A percentile compares a stretch with the other conserved stretches of the same genome.
These are phyloP conservation scores for Parmales sp. DNA, from an alignment of 108 stramenopile genomes.

Conservation along the genomic window DNA sequence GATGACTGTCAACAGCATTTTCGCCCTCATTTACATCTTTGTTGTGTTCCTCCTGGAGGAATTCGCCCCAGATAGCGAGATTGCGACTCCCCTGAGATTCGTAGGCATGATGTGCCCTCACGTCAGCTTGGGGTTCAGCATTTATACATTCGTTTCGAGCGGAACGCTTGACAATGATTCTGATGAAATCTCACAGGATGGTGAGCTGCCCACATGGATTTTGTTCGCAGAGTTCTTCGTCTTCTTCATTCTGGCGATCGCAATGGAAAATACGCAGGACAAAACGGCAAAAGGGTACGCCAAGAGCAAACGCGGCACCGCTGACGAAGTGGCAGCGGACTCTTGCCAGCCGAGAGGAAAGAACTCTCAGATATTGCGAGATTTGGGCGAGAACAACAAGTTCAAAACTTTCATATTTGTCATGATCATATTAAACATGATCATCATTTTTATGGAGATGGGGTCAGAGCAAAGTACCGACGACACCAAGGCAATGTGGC, in stretches of 20 bases:
- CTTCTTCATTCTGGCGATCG: neutral
- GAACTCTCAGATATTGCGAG: neutral
- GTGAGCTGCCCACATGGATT: neutral
- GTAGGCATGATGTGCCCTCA: neutral
- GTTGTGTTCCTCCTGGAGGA: neutral
- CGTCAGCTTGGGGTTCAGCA: neutral
- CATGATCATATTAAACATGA: slow-evolving; percentile 1
- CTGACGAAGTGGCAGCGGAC: neutral
- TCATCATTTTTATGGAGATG: neutral
- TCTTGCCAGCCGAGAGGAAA: neutral
- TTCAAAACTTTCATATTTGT: neutral
- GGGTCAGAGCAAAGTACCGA: neutral
- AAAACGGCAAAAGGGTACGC: neutral
- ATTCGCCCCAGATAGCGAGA: neutral
- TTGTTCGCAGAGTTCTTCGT: neutral
- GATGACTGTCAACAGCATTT: neutral
- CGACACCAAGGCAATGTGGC: neutral
- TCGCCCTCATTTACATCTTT: neutral
- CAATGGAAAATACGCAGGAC: neutral
- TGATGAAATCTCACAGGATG: neutral
- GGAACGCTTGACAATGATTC: neutral
- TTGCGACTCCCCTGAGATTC: neutral
- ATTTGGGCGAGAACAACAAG: neutral
- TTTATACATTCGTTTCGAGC: neutral
- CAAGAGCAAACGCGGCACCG: neutral